Conservation (phyloP, 2,329 filamentous ascomycete species). For the Metarhizium album region DNA sequence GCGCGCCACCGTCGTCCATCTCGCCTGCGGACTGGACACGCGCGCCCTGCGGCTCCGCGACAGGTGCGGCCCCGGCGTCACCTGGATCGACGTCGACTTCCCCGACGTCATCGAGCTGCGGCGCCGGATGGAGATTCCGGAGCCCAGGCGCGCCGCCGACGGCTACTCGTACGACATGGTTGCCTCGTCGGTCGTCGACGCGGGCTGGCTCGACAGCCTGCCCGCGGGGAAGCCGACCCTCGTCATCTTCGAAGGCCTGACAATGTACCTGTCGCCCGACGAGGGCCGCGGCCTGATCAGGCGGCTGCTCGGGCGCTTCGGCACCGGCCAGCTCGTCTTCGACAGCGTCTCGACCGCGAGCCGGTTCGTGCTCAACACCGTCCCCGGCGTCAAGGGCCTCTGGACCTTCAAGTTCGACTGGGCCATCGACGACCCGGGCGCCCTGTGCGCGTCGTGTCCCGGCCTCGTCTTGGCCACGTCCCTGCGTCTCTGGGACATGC, state of each 20-base stretch:
- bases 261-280: constrained; percentile 18
- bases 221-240: constrained; percentile 20
- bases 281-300: constrained; percentile 14
- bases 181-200: constrained; percentile 14
- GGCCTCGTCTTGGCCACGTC: not conserved
- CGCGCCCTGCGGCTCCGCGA: constrained; percentile 15
- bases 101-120: constrained; percentile 24
- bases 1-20: constrained; percentile 18
- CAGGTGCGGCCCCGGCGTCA: constrained; percentile 9
- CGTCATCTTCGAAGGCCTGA: constrained; percentile 22
- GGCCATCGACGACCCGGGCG: not conserved
- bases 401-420: not conserved
- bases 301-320: constrained; percentile 16
- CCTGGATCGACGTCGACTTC: constrained; percentile 25
- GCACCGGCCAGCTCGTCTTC: constrained; percentile 17
- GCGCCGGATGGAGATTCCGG: constrained; percentile 12
- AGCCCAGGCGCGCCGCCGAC: constrained; percentile 5
- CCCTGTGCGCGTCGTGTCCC: not conserved
- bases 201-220: constrained; percentile 19
- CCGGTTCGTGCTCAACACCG: not conserved
- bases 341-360: constrained; percentile 5
- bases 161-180: constrained; percentile 15
- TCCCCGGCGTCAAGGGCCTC: not conserved
- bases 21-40: constrained; percentile 22
- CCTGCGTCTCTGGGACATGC: not conserved